These are phyloP conservation scores for Boletus tylopilopsis DNA, from an alignment of 768 basidiomycete species.

Conservation along the genomic window DNA sequence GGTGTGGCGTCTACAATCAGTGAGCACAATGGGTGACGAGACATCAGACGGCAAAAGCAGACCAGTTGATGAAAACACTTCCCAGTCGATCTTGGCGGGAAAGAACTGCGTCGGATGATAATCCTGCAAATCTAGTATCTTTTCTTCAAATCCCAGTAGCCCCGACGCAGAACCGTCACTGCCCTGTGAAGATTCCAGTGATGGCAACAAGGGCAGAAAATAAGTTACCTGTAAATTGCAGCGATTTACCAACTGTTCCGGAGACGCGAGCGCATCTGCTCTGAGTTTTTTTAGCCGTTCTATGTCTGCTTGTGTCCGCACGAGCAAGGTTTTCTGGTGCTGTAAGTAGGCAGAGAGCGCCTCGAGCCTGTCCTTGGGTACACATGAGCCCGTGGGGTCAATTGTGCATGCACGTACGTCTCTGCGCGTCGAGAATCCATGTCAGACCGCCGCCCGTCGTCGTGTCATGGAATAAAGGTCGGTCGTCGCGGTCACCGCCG, in stretches of 20 bases:
- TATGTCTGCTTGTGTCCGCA: slow-evolving; percentile 61
- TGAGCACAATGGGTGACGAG: slow-evolving; percentile 7
- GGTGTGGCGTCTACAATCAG: slow-evolving; percentile 47
- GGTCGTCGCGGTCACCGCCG: slow-evolving; percentile 13
- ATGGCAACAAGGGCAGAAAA: slow-evolving; percentile 9
- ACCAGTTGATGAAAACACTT: slow-evolving; percentile 56
- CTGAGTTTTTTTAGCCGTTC: slow-evolving; percentile 48
- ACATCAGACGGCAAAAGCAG: slow-evolving; percentile 13
- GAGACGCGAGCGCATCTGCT: slow-evolving; percentile 33
- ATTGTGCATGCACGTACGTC: slow-evolving; percentile 22
- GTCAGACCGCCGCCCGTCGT: slow-evolving; percentile 21
- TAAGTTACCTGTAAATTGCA: slow-evolving; percentile 34
- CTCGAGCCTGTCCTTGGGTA: slow-evolving; percentile 32
- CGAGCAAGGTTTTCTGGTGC: slow-evolving; percentile 55
- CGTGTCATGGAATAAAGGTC: slow-evolving; percentile 30
- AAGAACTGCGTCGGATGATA: slow-evolving; percentile 37
- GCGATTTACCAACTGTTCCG: slow-evolving; percentile 33
- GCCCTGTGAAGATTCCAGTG: slow-evolving; percentile 17
- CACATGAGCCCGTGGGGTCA: slow-evolving; percentile 1
- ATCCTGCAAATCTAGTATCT: slow-evolving; percentile 44
- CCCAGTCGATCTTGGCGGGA: slow-evolving; percentile 60
- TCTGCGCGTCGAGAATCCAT: slow-evolving; percentile 35
- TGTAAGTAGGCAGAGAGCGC: slow-evolving; percentile 66
- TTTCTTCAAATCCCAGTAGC: slow-evolving; percentile 32
- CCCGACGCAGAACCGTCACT: slow-evolving; percentile 14